Conservation (phyloP, 441 rosid genomes). For the Lepidium campestre region DNA sequence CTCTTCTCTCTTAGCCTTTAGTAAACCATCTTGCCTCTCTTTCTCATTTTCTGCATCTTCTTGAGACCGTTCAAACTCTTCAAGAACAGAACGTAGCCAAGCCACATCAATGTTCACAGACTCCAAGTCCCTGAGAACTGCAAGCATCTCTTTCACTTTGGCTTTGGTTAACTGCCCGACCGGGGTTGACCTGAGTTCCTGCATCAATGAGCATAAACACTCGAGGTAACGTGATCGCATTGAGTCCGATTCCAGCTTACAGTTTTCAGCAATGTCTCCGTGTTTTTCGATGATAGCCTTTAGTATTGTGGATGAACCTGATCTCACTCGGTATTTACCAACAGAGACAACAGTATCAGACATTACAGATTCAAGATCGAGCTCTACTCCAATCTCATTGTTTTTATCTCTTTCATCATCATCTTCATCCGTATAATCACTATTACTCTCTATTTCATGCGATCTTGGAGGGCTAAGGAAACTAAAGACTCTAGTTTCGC, state of each 20-base stretch:
- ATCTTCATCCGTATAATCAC: neutral
- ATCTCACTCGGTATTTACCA: conserved; percentile 55
- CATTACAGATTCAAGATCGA: conserved; percentile 47
- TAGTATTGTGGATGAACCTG: conserved; percentile 37
- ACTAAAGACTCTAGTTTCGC: conserved; percentile 29
- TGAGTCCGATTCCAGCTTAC: conserved; percentile 57
- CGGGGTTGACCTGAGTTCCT: conserved; percentile 49
- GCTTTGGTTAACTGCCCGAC: conserved; percentile 46
- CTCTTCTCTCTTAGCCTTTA: conserved; percentile 44
- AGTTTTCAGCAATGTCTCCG: conserved; percentile 68
- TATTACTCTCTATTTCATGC: conserved; percentile 2
- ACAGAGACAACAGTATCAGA: conserved; percentile 57
- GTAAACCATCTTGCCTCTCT: conserved; percentile 20
- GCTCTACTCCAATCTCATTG: conserved; percentile 38
- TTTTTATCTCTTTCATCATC: neutral
- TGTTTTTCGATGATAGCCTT: conserved; percentile 46
- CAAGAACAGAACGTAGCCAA: conserved; percentile 53
- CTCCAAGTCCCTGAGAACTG: conserved; percentile 67
- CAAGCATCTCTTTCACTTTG: conserved; percentile 61
- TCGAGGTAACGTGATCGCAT: conserved; percentile 65
- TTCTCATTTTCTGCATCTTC: conserved; percentile 34
- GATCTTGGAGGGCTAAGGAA: conserved; percentile 31
- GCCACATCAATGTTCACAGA: conserved; percentile 51
- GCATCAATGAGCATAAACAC: conserved; percentile 60
- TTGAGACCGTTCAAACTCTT: conserved; percentile 37